These are phyloP conservation scores for Plasmodium vivax DNA, from an alignment of 169 alveolate genomes.

Conservation along the genomic window DNA sequence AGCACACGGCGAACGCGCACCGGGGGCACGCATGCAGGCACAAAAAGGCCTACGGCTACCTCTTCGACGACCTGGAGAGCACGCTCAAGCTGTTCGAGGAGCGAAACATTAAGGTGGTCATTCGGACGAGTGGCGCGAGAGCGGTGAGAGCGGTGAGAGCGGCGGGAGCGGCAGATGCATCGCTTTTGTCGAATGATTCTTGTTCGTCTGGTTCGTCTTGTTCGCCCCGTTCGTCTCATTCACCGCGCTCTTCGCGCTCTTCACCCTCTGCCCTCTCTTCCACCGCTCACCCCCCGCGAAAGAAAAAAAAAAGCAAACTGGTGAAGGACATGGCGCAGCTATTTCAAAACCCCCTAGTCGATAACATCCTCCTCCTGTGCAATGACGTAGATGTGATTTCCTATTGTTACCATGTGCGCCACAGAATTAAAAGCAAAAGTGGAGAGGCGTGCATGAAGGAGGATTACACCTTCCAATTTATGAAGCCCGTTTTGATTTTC, in stretches of 20 bases:
- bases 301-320: background rate
- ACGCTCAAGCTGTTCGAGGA: constrained; percentile 13
- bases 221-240: background rate
- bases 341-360: background rate
- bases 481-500: constrained; percentile 5
- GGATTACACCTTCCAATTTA: background rate
- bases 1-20: background rate
- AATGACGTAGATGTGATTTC: constrained; percentile 26
- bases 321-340: background rate
- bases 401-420: background rate
- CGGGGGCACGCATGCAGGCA: background rate
- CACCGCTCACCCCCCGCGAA: background rate
- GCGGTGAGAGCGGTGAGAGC: background rate
- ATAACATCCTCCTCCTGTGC: background rate
- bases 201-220: background rate
- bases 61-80: background rate
- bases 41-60: background rate
- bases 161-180: background rate
- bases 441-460: background rate
- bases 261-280: no score
- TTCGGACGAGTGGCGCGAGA: background rate
- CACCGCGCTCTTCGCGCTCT: background rate
- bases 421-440: background rate
- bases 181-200: no score
- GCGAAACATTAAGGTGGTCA: constrained; percentile 10